These are phyloP conservation scores for Lasiodiplodia citricola DNA, from an alignment of 2,329 filamentous ascomycete genomes.

Conservation along the genomic window DNA sequence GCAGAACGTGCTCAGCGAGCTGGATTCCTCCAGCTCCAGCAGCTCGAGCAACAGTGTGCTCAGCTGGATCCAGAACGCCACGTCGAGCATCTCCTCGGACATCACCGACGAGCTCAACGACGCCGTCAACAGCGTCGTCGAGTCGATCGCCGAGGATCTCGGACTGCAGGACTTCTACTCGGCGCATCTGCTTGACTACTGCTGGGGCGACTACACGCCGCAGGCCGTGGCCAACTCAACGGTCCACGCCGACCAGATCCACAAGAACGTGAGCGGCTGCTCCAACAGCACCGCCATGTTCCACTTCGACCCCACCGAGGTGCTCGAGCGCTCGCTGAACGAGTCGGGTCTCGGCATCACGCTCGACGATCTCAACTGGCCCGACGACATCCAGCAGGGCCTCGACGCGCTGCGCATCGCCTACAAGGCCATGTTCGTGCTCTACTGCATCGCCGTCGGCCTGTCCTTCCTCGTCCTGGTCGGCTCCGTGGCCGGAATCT, in stretches of 20 bases:
- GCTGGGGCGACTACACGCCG: constrained; percentile 56
- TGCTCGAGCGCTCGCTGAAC: constrained; percentile 57
- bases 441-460: constrained; percentile 64
- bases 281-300: constrained; percentile 60
- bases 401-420: constrained; percentile 58
- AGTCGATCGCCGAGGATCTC: constrained; percentile 53
- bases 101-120: constrained; percentile 46
- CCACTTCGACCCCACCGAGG: constrained; percentile 60
- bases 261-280: constrained; percentile 61
- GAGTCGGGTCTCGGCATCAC: constrained; percentile 45
- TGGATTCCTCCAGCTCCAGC: constrained; percentile 25
- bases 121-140: constrained; percentile 32
- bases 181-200: constrained; percentile 65
- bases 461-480: constrained; percentile 59
- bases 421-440: constrained; percentile 59
- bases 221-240: constrained; percentile 50
- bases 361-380: constrained; percentile 62
- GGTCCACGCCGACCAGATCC: constrained; percentile 46
- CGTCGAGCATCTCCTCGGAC: constrained; percentile 39
- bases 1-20: constrained; percentile 34
- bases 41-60: constrained; percentile 26
- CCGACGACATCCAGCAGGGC: constrained; percentile 59
- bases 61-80: constrained; percentile 38
- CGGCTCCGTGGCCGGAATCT: constrained; percentile 51
- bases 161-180: constrained; percentile 67